Evolutionary conservation across 2,329 filamentous ascomycete species (phyloP), one percentile per base, ranked within the genome.

Genomic region (Hypoxylon sp.): DNA sequence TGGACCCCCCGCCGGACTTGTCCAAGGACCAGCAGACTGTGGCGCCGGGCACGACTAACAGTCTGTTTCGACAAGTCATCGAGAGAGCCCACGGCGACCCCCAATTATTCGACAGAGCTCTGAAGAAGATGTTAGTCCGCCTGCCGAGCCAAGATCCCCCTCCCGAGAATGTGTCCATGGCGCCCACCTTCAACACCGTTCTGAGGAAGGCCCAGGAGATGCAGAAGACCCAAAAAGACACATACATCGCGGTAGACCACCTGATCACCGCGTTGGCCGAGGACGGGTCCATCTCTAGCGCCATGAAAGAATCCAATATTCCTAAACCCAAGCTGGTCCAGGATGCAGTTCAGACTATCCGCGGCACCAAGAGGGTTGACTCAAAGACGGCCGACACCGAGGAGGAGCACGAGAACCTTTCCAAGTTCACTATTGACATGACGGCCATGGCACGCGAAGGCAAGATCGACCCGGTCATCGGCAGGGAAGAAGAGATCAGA

Each of bases 401-500:
- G 76, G 83, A 90, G 70, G 94, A 97, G 70, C 91, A 93, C 70
- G 95, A 99, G 77, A 97, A 97, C 72, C 81, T 99, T 59, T 91
- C 93, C 79, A 99, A 98, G 72, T 99, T 97, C 77, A 98, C 95
- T 54, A 95, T 98, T 70, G 95, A 99, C 77, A 96, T 99, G 92
- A 99, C 95, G 9, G 84, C 91, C 46, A 88, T 97, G 88, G 95
- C 95, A 58, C 85, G 93, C 73, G 95, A 99, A 79, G 96, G 96
- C 73, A 98, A 98, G 78, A 93, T 98, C 55, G 94, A 98, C 73
- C 94, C 94, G 2, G 94, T 98, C 74, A 98, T 98, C 77, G 94
- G 94, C 37, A 86, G 94, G 77, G 94, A 98, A 74, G 94, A 97
- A 72, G 95, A 98, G 75, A 97, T 97, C 69, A 84, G 94, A 70